phyloP scores from a whole-genome alignment of 768 basidiomycete species.

The Steccherinum ochraceum region DNA sequence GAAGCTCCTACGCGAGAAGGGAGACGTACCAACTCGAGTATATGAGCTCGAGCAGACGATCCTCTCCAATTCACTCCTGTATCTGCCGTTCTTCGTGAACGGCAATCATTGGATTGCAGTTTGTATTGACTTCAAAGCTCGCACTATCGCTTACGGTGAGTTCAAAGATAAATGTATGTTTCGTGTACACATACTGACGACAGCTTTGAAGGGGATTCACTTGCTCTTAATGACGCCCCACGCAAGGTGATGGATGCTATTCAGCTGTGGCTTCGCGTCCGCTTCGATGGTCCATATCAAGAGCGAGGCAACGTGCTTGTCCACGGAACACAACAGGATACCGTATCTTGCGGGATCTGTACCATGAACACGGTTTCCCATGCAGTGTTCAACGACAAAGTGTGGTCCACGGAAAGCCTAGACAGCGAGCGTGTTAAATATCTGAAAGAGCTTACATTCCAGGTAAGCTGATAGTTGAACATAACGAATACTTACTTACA shows the following conservation, averaged over 20 bases:
- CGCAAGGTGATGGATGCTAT: not conserved
- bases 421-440: not conserved
- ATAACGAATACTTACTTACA: not conserved
- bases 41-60: not conserved
- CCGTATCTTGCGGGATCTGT: constrained; percentile 4
- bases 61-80: not conserved
- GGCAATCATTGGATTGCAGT: constrained; percentile 3
- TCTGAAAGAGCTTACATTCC: no score
- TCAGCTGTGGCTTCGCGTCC: not conserved
- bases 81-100: constrained; percentile 1
- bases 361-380: constrained; percentile 1
- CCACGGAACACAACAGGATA: not conserved
- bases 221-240: not conserved
- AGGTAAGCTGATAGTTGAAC: not conserved
- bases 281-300: not conserved
- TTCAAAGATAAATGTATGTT: not conserved
- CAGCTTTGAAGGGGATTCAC: constrained; percentile 1
- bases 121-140: not conserved
- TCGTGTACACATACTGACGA: not conserved
- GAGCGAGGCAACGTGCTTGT: not conserved
- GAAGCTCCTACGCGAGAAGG: not conserved
- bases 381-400: not conserved
- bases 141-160: constrained; percentile 4
- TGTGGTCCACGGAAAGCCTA: not conserved
- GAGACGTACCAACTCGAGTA: not conserved